phyloP scores from a whole-genome alignment of 331 rosid genomes.

The Prunus yedoensis region DNA sequence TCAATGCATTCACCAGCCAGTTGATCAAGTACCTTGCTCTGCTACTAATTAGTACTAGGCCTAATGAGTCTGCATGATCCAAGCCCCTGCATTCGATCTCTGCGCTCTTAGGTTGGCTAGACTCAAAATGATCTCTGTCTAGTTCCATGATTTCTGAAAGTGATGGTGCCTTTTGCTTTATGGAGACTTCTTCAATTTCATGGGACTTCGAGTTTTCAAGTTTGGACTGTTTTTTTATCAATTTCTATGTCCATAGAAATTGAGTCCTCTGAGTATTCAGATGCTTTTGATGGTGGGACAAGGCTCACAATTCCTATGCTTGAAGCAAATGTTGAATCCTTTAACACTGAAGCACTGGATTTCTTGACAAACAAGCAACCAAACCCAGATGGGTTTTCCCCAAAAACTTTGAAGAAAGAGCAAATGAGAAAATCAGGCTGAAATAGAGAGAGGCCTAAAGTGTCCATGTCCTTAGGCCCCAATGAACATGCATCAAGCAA shows the following conservation, averaged over 20 bases:
- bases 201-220: background rate
- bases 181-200: background rate
- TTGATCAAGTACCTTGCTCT: conserved; percentile 60
- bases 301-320: conserved; percentile 66
- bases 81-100: conserved; percentile 59
- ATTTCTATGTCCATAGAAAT: background rate
- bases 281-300: conserved; percentile 33
- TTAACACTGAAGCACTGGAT: conserved; percentile 45
- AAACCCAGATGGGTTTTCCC: conserved; percentile 81
- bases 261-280: conserved; percentile 15
- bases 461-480: conserved; percentile 80
- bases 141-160: conserved; percentile 40
- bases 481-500: conserved; percentile 71
- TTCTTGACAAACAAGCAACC: conserved; percentile 83
- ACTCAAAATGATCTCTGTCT: conserved; percentile 15
- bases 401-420: conserved; percentile 71
- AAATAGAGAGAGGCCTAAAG: conserved; percentile 74
- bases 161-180: conserved; percentile 20
- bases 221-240: conserved; percentile 18
- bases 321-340: conserved; percentile 33
- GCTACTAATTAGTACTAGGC: conserved; percentile 49
- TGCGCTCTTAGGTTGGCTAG: conserved; percentile 23
- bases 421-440: conserved; percentile 82
- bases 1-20: conserved; percentile 78
- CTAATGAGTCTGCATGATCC: conserved; percentile 78